Evolutionary conservation across 305 asterid species (phyloP), one percentile per base, ranked within the genome.

Genomic region (Fraxinus angustifolia): DNA sequence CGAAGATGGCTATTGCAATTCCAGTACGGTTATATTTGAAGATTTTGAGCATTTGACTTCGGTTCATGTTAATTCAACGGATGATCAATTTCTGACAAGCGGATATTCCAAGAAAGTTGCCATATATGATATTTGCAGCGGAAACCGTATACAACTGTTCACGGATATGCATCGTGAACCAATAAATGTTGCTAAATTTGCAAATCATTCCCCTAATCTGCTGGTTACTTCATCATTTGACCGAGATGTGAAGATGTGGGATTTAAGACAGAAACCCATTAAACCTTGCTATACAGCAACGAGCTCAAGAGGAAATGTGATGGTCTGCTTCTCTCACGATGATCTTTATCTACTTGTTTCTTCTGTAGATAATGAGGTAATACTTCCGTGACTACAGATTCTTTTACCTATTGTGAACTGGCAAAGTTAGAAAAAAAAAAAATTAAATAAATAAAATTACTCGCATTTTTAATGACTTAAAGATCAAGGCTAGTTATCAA

Each of bases 331-430:
- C 87, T 94, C 98, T 3, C 97, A 93, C 0, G 97, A 93, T 23
- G 98, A 94, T 86, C 97, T 88, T 80, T 94, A 93, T 87, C 89
- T 93, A 28, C 88, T 93, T 36, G 95, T 92, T 10, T 94, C 97
- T 1, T 91, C 96, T 17, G 91, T 94, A 21, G 98, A 94, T 86
- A 94, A 94, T 76, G 97, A 94, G 97, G 97, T 94, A 90, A 14
- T 33, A 17, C 3, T 4, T n/a, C 81, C 58, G 11, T 73, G 48
- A 78, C 75, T 77, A 70, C 8, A 35, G 17, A 30, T n/a, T 14
- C 34, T 19, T n/a, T 8, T 31, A 36, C 34, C 23, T 48, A 16
- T 45, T 31, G 77, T 62, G 58, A 81, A 31, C 10, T 19, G 30
- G n/a, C 3, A 6, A 31, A 50, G 60, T 50, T 50, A 3, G 8